These are phyloP conservation scores for Osmozyma mogii DNA, from an alignment of 805 yeast genomes.

Conservation along the genomic window DNA sequence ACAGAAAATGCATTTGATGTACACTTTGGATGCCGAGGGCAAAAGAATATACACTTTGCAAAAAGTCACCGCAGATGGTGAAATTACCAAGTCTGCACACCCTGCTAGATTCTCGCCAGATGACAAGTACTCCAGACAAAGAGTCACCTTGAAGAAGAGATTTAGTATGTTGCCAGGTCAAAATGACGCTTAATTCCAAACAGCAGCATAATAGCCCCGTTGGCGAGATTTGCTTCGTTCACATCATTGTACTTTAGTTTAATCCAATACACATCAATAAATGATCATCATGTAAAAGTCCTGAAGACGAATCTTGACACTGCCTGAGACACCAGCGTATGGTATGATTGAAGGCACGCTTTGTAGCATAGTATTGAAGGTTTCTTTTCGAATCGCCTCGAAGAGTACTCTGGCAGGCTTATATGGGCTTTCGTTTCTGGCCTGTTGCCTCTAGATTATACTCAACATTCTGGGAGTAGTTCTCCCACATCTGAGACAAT, in stretches of 20 bases:
- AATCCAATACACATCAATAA: too few species aligned
- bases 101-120: slow-evolving; percentile 99
- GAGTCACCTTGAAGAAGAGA: slow-evolving; percentile 96
- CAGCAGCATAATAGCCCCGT: too few species aligned
- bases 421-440: slow-evolving; percentile 47
- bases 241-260: too few species aligned
- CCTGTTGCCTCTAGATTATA: slow-evolving; percentile 63
- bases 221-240: too few species aligned
- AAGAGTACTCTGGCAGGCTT: not conserved
- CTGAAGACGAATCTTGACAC: too few species aligned
- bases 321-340: too few species aligned
- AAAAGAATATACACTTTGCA: slow-evolving; percentile 90
- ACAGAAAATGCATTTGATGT: slow-evolving; percentile 97
- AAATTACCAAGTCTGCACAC: slow-evolving; percentile 97
- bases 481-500: slow-evolving; percentile 72
- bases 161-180: slow-evolving; percentile 83
- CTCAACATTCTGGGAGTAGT: slow-evolving; percentile 61
- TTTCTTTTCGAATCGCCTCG: too few species aligned
- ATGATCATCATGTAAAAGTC: too few species aligned
- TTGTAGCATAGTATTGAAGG: too few species aligned
- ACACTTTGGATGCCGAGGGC: slow-evolving; percentile 90
- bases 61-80: slow-evolving; percentile 76
- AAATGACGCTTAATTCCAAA: too few species aligned
- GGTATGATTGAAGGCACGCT: too few species aligned
- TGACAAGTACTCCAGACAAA: slow-evolving; percentile 97